phyloP scores from a whole-genome alignment of 371 early-diverging fungal species.

The Mucor circinelloides region DNA sequence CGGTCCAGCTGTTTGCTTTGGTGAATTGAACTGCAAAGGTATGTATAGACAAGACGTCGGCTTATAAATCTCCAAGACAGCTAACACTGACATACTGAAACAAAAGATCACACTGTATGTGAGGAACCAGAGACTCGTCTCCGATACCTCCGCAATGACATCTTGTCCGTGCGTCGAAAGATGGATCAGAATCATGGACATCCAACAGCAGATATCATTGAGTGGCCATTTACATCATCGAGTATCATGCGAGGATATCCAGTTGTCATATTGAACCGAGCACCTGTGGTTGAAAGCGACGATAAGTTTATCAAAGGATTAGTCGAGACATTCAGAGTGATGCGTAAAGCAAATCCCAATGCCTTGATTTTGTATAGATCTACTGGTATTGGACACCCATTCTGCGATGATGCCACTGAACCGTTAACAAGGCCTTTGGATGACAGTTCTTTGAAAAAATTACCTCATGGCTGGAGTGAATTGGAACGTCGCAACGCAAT shows the following conservation, averaged over 20 bases:
- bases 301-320: constrained; percentile 45
- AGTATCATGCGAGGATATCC: constrained; percentile 34
- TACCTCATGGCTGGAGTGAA: constrained; percentile 61
- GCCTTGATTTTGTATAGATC: constrained; percentile 55
- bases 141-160: constrained; percentile 58
- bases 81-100: background rate
- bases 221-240: constrained; percentile 52
- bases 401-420: constrained; percentile 41
- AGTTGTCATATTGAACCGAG: constrained; percentile 54
- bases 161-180: constrained; percentile 42
- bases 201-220: constrained; percentile 38
- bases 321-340: constrained; percentile 38
- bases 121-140: constrained; percentile 30
- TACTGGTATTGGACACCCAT: constrained; percentile 53
- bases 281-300: constrained; percentile 50
- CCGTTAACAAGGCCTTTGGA: constrained; percentile 36
- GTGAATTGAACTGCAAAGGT: constrained; percentile 61
- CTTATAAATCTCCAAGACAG: background rate
- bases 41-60: background rate
- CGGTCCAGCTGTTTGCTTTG: constrained; percentile 55
- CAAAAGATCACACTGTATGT: constrained; percentile 48
- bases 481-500: constrained; percentile 55
- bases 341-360: constrained; percentile 41
- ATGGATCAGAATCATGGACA: constrained; percentile 33
- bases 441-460: constrained; percentile 32